Conservation (phyloP, 2,329 filamentous ascomycete genomes). For the Stachybotrys chlorohalonatus region DNA sequence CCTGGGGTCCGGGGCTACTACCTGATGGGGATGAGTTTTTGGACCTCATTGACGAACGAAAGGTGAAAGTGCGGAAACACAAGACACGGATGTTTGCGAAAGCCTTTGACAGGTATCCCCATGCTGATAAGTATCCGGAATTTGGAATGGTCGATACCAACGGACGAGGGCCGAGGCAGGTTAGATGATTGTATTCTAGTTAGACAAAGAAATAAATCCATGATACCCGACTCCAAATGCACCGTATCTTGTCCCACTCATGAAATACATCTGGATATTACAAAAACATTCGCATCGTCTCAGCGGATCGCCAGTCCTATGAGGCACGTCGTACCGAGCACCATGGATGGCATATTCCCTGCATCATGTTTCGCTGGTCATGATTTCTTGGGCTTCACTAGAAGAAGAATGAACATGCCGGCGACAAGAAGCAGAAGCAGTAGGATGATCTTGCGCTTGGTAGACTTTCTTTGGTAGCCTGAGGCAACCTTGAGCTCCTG, state of each 20-base stretch:
- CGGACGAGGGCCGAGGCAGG: background rate
- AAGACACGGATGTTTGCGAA: conserved; percentile 18
- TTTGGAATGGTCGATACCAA: background rate
- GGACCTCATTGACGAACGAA: conserved; percentile 17
- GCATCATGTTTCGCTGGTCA: conserved; percentile 7
- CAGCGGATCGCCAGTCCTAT: background rate
- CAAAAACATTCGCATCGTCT: conserved; percentile 5
- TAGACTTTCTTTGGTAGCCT: conserved; percentile 78
- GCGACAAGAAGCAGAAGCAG: conserved; percentile 77
- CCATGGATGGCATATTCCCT: background rate
- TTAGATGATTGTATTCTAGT: conserved; percentile 10
- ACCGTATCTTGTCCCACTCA: conserved; percentile 7
- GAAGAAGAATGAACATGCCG: conserved; percentile 75
- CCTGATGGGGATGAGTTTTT: conserved; percentile 11
- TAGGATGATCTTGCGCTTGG: conserved; percentile 87
- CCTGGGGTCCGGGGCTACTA: conserved; percentile 23
- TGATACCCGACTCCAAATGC: background rate
- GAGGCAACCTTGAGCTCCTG: conserved; percentile 85
- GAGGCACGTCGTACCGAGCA: background rate
- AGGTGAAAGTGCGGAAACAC: conserved; percentile 18
- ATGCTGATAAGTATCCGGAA: background rate
- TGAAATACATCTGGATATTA: conserved; percentile 13
- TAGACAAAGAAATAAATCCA: conserved; percentile 12
- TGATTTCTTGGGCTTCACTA: conserved; percentile 65
- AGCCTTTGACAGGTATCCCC: conserved; percentile 11